Percentiles rank a stretch among this genome's conserved stretches.
phyloP scores from a whole-genome alignment of 805 yeast species.

The Sugiyamaella floridensis region DNA sequence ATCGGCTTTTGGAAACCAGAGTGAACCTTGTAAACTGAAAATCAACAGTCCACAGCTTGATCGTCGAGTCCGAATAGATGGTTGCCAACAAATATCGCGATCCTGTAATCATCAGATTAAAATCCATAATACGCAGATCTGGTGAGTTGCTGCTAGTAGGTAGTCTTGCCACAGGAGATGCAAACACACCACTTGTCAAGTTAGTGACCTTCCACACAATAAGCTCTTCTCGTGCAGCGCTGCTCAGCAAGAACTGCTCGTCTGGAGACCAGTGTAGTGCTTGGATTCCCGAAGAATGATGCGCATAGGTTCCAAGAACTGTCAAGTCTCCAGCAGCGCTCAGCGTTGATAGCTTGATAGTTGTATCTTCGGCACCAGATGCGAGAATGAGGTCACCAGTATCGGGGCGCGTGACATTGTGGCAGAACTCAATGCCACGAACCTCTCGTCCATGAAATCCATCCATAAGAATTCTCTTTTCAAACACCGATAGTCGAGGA shows the following conservation, averaged over 20 bases:
- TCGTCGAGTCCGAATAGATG: conserved; percentile 79
- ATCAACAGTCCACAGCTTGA: conserved; percentile 57
- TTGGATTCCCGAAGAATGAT: conserved; percentile 88
- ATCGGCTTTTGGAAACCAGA: conserved; percentile 42
- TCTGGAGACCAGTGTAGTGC: conserved; percentile 44
- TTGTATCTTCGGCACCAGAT: conserved; percentile 87
- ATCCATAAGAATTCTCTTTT: conserved; percentile 32
- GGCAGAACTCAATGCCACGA: conserved; percentile 59
- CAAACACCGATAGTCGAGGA: conserved; percentile 6
- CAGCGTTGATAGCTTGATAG: conserved; percentile 50
- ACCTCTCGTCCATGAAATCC: conserved; percentile 94
- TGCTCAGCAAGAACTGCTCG: conserved; percentile 41
- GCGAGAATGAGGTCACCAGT: conserved; percentile 38
- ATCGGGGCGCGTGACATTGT: conserved; percentile 15
- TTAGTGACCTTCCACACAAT: conserved; percentile 57
- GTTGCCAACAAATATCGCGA: conserved; percentile 46
- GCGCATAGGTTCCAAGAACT: conserved; percentile 56
- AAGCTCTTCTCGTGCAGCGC: conserved; percentile 75
- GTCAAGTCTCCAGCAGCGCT: conserved; percentile 37
- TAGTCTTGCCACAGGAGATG: conserved; percentile 46
- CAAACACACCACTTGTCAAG: conserved; percentile 34
- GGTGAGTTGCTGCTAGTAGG: conserved; percentile 56
- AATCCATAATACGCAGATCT: conserved; percentile 87
- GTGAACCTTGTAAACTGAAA: conserved; percentile 34
- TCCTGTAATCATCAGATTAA: conserved; percentile 38